phyloP scores from a whole-genome alignment of 2,329 filamentous ascomycete genomes.

The Tolypocladium guangdongense region DNA sequence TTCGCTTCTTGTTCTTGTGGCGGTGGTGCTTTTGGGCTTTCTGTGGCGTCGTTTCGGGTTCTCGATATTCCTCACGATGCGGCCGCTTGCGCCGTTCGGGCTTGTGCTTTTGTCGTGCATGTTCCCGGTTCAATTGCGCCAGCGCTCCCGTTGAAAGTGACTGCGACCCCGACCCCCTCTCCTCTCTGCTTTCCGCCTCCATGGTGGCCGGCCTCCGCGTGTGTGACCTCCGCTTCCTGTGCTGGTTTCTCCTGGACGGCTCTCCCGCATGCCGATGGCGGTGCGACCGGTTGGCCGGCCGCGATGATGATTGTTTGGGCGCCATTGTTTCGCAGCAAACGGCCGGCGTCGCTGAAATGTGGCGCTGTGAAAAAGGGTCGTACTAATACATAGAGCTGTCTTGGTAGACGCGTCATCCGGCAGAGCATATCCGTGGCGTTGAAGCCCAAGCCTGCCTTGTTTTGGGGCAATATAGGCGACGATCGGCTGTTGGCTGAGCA shows the following conservation, averaged over 20 bases:
- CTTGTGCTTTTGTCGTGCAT: conserved; percentile 38
- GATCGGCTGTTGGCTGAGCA: conserved; percentile 26
- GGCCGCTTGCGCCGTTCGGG: conserved; percentile 21
- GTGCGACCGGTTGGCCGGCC: conserved; percentile 15
- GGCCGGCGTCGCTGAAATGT: conserved; percentile 14
- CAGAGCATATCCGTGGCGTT: neutral
- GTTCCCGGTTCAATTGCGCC: conserved; percentile 53
- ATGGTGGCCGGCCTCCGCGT: conserved; percentile 19
- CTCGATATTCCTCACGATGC: conserved; percentile 1
- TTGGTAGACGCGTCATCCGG: neutral
- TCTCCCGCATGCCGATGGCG: conserved; percentile 16
- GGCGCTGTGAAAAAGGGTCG: neutral
- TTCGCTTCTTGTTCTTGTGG: conserved; percentile 36
- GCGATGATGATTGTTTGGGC: conserved; percentile 19
- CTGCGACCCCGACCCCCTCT: conserved; percentile 14
- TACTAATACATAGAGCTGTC: conserved; percentile 1
- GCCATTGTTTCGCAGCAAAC: conserved; percentile 19
- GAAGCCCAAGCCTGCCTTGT: neutral
- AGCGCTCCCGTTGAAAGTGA: conserved; percentile 44
- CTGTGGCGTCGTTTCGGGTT: conserved; percentile 7
- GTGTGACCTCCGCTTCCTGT: conserved; percentile 24
- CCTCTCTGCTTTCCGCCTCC: conserved; percentile 21
- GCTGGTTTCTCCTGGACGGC: conserved; percentile 20
- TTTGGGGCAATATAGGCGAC: neutral
- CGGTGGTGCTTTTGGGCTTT: conserved; percentile 22